Evolutionary conservation across 371 early-diverging fungal species (phyloP).

Genomic region (Mortierella sp.): DNA sequence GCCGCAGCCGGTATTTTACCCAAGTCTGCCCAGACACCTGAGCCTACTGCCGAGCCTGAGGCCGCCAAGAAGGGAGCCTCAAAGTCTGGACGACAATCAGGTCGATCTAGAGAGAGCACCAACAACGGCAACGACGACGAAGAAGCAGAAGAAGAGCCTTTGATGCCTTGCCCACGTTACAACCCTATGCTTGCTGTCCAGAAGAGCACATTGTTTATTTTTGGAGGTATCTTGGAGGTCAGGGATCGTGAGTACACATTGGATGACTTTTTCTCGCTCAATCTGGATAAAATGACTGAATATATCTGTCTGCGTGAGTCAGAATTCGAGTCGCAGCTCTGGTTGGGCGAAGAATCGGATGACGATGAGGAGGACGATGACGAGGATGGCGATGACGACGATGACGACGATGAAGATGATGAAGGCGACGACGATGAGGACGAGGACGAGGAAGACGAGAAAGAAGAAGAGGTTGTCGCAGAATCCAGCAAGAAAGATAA

Average conservation of each 20-base stretch:
- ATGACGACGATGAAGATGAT: conserved; percentile 55
- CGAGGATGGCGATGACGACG: conserved; percentile 57
- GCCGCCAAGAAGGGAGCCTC: conserved; percentile 13
- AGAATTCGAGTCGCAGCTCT: conserved; percentile 56
- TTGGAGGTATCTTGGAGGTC: conserved; percentile 71
- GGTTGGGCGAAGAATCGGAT: conserved; percentile 64
- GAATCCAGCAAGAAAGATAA: conserved; percentile 53
- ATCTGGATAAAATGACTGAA: conserved; percentile 72
- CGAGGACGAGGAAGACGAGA: conserved; percentile 23
- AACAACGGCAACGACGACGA: conserved; percentile 16
- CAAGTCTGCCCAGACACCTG: conserved; percentile 25
- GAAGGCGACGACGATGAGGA: conserved; percentile 37
- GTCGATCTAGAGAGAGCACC: conserved; percentile 15
- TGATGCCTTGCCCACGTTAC: conserved; percentile 68
- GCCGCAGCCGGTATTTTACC: conserved; percentile 55
- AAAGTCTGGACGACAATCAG: conserved; percentile 6
- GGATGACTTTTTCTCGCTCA: conserved; percentile 70
- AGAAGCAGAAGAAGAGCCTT: conserved; percentile 47
- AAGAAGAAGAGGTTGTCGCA: conserved; percentile 12
- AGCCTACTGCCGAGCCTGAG: conserved; percentile 8
- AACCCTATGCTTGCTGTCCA: conserved; percentile 71
- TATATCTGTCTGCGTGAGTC: conserved; percentile 65
- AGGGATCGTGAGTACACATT: conserved; percentile 68
- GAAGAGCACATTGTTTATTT: conserved; percentile 65
- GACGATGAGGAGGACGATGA: conserved; percentile 61